A percentile compares a stretch with the other conserved stretches of the same genome.
These are phyloP conservation scores for Xylaria intraflava DNA, from an alignment of 495 filamentous ascomycete genomes.

Conservation along the genomic window DNA sequence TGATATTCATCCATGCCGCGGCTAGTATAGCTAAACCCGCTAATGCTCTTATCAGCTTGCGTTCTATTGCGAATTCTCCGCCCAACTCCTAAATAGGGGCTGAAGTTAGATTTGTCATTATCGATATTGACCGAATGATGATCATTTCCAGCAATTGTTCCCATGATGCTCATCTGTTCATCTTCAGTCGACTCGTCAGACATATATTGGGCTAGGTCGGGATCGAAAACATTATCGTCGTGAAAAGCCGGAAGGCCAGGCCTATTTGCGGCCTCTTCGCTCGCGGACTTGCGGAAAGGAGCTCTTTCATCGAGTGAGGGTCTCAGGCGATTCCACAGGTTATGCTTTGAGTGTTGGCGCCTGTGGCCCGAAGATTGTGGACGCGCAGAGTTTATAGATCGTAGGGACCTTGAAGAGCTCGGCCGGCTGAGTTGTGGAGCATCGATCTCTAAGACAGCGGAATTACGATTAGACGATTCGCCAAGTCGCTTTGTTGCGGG, in stretches of 20 bases:
- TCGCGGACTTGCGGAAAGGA: conserved; percentile 76
- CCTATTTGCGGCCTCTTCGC: conserved; percentile 54
- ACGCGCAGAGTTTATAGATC: conserved; percentile 59
- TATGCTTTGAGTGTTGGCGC: conserved; percentile 80
- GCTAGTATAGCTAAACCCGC: conserved; percentile 53
- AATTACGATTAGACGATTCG: conserved; percentile 72
- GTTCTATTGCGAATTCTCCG: conserved; percentile 63
- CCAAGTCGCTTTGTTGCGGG: conserved; percentile 78
- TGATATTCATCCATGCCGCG: conserved; percentile 52
- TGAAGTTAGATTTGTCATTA: conserved; percentile 42
- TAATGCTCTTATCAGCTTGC: conserved; percentile 61
- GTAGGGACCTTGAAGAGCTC: conserved; percentile 89
- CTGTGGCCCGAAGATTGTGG: conserved; percentile 72
- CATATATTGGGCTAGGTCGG: conserved; percentile 89
- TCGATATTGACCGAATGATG: conserved; percentile 40
- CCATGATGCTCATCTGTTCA: conserved; percentile 81
- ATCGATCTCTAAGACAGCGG: conserved; percentile 85
- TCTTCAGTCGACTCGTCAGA: conserved; percentile 92
- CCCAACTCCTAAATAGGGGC: conserved; percentile 52
- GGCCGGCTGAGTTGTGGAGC: conserved; percentile 68
- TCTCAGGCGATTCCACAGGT: conserved; percentile 58
- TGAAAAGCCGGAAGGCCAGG: conserved; percentile 84
- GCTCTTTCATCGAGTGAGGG: conserved; percentile 58
- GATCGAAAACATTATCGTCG: conserved; percentile 96
- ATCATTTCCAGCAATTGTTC: conserved; percentile 52